These are phyloP conservation scores for Quercus tomentella DNA, from an alignment of 331 rosid genomes.

Conservation along the genomic window DNA sequence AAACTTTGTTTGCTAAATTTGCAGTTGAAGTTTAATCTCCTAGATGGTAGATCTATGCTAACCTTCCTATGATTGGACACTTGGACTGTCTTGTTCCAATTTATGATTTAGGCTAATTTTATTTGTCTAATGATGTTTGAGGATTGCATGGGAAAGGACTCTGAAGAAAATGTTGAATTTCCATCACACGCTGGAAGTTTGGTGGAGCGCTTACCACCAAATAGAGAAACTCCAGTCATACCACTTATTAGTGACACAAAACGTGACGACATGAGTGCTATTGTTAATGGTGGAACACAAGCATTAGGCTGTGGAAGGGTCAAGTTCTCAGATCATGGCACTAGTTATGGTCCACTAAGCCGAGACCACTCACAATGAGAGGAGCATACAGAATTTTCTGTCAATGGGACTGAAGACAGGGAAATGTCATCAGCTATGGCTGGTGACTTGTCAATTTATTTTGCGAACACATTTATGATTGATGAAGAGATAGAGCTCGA, in stretches of 20 bases:
- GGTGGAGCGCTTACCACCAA: constrained; percentile 4
- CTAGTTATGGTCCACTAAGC: not conserved
- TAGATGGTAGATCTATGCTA: not conserved
- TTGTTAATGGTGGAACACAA: constrained; percentile 24
- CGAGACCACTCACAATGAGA: constrained; percentile 28
- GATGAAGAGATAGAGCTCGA: constrained; percentile 97
- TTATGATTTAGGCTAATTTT: not conserved
- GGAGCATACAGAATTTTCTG: constrained; percentile 9
- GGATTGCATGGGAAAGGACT: not conserved
- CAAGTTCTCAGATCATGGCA: constrained; percentile 21
- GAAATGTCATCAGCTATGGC: constrained; percentile 34
- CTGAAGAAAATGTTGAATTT: constrained; percentile 29
- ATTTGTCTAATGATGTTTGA: not conserved
- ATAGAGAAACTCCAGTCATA: constrained; percentile 19
- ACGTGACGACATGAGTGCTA: constrained; percentile 26
- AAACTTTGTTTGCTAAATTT: not conserved
- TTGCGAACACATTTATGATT: constrained; percentile 83
- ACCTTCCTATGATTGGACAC: too few species aligned
- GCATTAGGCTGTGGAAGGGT: constrained; percentile 10
- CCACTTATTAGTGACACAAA: constrained; percentile 8
- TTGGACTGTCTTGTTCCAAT: too few species aligned
- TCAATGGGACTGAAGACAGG: constrained; percentile 31
- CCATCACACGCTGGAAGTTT: constrained; percentile 15
- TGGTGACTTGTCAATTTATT: constrained; percentile 59
- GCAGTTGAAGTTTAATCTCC: not conserved